Conservation (phyloP, 2,329 filamentous ascomycete species). For the Colletotrichum melonis region DNA sequence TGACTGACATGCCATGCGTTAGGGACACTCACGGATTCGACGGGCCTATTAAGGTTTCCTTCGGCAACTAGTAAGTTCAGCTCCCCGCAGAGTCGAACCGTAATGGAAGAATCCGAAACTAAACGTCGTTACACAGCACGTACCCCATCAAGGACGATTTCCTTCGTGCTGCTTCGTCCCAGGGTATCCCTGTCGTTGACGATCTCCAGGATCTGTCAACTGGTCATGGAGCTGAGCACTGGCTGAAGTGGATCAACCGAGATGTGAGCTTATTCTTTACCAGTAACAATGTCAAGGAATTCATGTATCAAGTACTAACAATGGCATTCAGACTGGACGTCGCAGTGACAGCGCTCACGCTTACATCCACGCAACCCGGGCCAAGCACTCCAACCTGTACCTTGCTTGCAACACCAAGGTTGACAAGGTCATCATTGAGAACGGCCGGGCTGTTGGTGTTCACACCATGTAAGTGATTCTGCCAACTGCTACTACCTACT, state of each 20-base stretch:
- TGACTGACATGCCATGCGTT: background rate
- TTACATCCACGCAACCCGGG: slow-evolving; percentile 81
- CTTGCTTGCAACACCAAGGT: slow-evolving; percentile 81
- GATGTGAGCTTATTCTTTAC: slow-evolving; percentile 51
- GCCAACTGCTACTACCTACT: slow-evolving; percentile 39
- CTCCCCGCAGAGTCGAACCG: background rate
- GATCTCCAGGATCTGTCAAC: slow-evolving; percentile 80
- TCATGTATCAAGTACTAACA: slow-evolving; percentile 1
- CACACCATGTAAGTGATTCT: slow-evolving; percentile 64
- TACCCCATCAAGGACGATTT: slow-evolving; percentile 88
- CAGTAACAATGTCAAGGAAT: background rate
- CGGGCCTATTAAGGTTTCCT: slow-evolving; percentile 85
- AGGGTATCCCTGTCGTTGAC: slow-evolving; percentile 79
- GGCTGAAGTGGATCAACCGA: slow-evolving; percentile 88
- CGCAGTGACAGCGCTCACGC: slow-evolving; percentile 82
- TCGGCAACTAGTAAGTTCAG: slow-evolving; percentile 72
- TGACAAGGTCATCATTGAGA: slow-evolving; percentile 80
- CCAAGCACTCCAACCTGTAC: slow-evolving; percentile 77
- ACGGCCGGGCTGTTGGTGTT: slow-evolving; percentile 78
- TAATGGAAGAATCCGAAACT: background rate
- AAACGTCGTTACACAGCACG: slow-evolving; percentile 54
- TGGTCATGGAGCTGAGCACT: slow-evolving; percentile 80
- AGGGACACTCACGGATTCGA: slow-evolving; percentile 80
- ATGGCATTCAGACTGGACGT: slow-evolving; percentile 66
- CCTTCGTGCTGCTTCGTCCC: slow-evolving; percentile 76